These are phyloP conservation scores for Xylaria scruposa DNA, from an alignment of 495 filamentous ascomycete genomes.

Conservation along the genomic window DNA sequence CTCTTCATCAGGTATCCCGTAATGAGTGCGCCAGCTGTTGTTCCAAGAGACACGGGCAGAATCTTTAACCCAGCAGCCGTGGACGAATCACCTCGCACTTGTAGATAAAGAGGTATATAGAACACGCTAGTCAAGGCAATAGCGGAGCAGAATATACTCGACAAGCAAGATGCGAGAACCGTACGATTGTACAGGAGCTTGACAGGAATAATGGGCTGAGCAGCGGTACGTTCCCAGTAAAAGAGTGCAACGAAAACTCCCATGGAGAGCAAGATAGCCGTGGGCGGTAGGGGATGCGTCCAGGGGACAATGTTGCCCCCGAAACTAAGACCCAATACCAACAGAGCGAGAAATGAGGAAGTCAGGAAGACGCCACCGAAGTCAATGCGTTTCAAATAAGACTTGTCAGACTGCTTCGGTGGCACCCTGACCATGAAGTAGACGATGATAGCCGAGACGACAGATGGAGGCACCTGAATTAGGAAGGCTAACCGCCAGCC, in stretches of 20 bases:
- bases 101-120: constrained; percentile 74
- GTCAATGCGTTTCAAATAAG: constrained; percentile 71
- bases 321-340: constrained; percentile 78
- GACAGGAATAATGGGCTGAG: constrained; percentile 61
- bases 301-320: constrained; percentile 83
- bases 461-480: constrained; percentile 70
- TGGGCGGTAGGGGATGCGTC: constrained; percentile 75
- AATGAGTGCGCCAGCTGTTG: constrained; percentile 67
- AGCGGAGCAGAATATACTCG: constrained; percentile 67
- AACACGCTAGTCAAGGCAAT: constrained; percentile 57
- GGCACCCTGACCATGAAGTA: constrained; percentile 72
- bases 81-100: constrained; percentile 67
- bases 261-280: constrained; percentile 60
- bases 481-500: constrained; percentile 78
- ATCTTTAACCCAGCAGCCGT: constrained; percentile 67
- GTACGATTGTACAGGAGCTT: constrained; percentile 67
- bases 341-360: constrained; percentile 66
- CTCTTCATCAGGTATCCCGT: constrained; percentile 69
- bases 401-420: constrained; percentile 68
- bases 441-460: constrained; percentile 69
- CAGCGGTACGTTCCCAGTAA: neutral
- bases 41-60: constrained; percentile 63
- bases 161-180: constrained; percentile 66
- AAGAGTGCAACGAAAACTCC: constrained; percentile 53
- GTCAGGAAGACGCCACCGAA: constrained; percentile 74